Percentiles rank a stretch among this genome's conserved stretches.
These are phyloP conservation scores for Lobulomyces angularis DNA, from an alignment of 192 early-diverging fungal species.

Conservation along the genomic window DNA sequence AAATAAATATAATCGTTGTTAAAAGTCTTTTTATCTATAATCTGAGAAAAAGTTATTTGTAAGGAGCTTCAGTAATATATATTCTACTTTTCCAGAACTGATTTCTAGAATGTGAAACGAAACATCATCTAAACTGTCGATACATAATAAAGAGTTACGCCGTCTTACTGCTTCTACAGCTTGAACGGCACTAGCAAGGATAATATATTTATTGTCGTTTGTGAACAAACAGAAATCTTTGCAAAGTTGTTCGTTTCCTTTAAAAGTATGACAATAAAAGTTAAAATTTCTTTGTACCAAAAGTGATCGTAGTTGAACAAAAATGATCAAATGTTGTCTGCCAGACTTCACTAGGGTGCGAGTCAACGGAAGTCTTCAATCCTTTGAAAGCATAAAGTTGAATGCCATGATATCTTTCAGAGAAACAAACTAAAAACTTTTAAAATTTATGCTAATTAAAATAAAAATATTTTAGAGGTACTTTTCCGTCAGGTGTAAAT, in stretches of 20 bases:
- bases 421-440: slow-evolving; percentile 30
- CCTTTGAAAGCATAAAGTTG: slow-evolving; percentile 18
- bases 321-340: slow-evolving; percentile 1
- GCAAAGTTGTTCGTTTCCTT: slow-evolving; percentile 30
- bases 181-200: slow-evolving; percentile 42
- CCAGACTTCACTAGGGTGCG: background rate
- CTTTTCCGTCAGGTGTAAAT: slow-evolving; percentile 40
- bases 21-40: slow-evolving; percentile 38
- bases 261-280: slow-evolving; percentile 9
- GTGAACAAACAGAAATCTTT: slow-evolving; percentile 58
- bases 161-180: slow-evolving; percentile 16
- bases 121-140: slow-evolving; percentile 44
- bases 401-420: slow-evolving; percentile 21
- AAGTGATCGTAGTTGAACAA: slow-evolving; percentile 2
- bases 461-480: slow-evolving; percentile 2
- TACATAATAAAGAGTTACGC: slow-evolving; percentile 33
- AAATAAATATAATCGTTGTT: slow-evolving; percentile 51
- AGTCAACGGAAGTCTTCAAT: slow-evolving; percentile 1
- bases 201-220: slow-evolving; percentile 26
- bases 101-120: slow-evolving; percentile 55
- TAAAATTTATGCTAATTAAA: background rate
- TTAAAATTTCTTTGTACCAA: slow-evolving; percentile 27
- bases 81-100: slow-evolving; percentile 36
- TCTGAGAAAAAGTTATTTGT: slow-evolving; percentile 17
- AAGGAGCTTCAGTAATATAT: slow-evolving; percentile 5